Conservation (phyloP, 306 rosid genomes). For the Lathyrus oleraceus region DNA sequence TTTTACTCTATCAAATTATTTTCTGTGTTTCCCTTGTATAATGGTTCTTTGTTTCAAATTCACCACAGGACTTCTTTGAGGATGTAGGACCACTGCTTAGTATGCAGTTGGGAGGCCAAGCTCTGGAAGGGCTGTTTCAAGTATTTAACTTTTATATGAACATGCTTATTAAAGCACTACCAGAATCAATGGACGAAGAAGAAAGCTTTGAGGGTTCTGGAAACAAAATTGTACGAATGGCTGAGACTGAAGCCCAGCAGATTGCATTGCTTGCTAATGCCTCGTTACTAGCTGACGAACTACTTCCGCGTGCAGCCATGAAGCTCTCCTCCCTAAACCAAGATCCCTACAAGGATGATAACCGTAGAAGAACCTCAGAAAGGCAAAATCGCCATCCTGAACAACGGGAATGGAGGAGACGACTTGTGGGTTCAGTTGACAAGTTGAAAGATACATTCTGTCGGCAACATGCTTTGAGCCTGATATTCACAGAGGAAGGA, state of each 20-base stretch:
- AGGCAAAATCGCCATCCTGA: slow-evolving; percentile 98
- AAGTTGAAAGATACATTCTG: slow-evolving; percentile 92
- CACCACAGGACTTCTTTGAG: slow-evolving; percentile 88
- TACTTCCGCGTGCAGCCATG: slow-evolving; percentile 98
- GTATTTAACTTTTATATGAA: slow-evolving; percentile 79
- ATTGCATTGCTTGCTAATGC: slow-evolving; percentile 98
- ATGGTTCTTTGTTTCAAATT: slow-evolving; percentile 20
- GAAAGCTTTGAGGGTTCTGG: slow-evolving; percentile 77
- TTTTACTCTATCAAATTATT: slow-evolving; percentile 3
- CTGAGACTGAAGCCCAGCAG: slow-evolving; percentile 94
- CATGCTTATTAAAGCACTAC: slow-evolving; percentile 87
- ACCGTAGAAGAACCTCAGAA: slow-evolving; percentile 69
- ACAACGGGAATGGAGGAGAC: slow-evolving; percentile 97
- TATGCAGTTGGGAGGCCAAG: slow-evolving; percentile 99
- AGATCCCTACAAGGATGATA: slow-evolving; percentile 64
- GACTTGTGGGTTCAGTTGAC: slow-evolving; percentile 83
- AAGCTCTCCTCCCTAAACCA: slow-evolving; percentile 75
- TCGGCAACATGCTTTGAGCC: slow-evolving; percentile 90
- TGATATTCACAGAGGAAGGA: slow-evolving; percentile 92
- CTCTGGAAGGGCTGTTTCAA: slow-evolving; percentile 90
- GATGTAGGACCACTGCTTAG: slow-evolving; percentile 97
- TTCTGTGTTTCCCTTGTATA: slow-evolving; percentile 20
- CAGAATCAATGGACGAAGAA: slow-evolving; percentile 94
- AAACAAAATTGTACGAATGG: slow-evolving; percentile 82
- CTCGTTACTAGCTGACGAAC: slow-evolving; percentile 87